Conservation (phyloP, 352 stramenopile genomes). For the Pythium folliculosum region DNA sequence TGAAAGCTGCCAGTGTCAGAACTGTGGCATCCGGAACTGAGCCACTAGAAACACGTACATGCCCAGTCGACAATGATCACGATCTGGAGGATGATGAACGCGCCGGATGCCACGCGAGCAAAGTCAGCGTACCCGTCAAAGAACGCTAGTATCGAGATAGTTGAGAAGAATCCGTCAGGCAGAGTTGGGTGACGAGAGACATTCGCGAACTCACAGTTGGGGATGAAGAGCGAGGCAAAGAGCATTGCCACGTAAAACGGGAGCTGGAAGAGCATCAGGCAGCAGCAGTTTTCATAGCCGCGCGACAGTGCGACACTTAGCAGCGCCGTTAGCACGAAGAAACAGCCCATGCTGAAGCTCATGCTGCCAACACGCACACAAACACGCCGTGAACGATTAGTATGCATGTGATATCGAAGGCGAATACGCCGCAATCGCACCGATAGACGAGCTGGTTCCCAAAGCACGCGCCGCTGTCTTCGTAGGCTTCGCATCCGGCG, state of each 20-base stretch:
- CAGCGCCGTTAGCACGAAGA: conserved; percentile 58
- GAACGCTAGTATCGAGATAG: conserved; percentile 38
- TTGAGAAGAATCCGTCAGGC: neutral
- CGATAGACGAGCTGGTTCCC: conserved; percentile 79
- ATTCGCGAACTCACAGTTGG: conserved; percentile 42
- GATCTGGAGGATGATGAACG: conserved; percentile 79
- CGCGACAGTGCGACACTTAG: conserved; percentile 54
- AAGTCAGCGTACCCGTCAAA: conserved; percentile 69
- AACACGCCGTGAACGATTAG: neutral
- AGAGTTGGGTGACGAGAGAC: neutral
- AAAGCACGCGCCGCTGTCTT: conserved; percentile 47
- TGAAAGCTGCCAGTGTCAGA: neutral
- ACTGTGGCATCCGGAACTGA: neutral
- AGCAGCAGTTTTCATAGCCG: conserved; percentile 64
- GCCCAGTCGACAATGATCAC: conserved; percentile 80
- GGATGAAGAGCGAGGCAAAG: conserved; percentile 63
- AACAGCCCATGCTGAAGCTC: conserved; percentile 70
- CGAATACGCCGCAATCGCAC: conserved; percentile 20
- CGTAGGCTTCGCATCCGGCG: conserved; percentile 41
- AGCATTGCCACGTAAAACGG: conserved; percentile 57
- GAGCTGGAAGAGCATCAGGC: conserved; percentile 62
- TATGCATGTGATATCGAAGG: neutral
- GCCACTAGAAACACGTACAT: conserved; percentile 34
- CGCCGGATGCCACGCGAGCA: conserved; percentile 54
- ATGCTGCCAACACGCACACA: conserved; percentile 28